Conservation (phyloP, 139 green algal species). For the Deuterostichococcus epilithicus region DNA sequence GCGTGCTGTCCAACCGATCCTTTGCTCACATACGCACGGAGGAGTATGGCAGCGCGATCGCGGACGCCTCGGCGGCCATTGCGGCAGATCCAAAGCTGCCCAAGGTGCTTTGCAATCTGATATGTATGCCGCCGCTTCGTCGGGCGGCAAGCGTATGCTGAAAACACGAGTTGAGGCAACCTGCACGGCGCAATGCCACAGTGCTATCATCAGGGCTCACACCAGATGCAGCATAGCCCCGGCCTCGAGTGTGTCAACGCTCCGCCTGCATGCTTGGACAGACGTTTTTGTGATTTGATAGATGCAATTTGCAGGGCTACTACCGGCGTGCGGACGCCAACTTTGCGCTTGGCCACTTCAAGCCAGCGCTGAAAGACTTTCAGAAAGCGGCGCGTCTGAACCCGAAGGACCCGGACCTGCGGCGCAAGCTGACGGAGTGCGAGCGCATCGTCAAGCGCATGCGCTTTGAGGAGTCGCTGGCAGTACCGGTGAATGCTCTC, state of each 20-base stretch:
- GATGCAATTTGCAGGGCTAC: constrained; percentile 69
- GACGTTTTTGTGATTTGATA: neutral
- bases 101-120: constrained; percentile 71
- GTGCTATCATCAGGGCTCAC: no score
- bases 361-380: constrained; percentile 89
- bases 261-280: no score
- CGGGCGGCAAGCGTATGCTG: no score
- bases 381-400: constrained; percentile 66
- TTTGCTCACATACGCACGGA: constrained; percentile 87
- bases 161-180: no score
- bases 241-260: neutral
- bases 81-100: constrained; percentile 80
- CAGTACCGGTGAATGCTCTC: constrained; percentile 44
- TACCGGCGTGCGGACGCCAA: constrained; percentile 89
- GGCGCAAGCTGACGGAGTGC: constrained; percentile 80
- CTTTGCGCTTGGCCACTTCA: constrained; percentile 84
- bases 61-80: constrained; percentile 84
- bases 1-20: constrained; percentile 86
- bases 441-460: constrained; percentile 86
- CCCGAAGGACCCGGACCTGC: constrained; percentile 83
- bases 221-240: neutral
- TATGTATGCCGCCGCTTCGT: no score
- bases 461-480: constrained; percentile 84
- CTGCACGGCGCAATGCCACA: no score
- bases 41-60: constrained; percentile 84